Percentiles rank a stretch among this genome's conserved stretches.
Evolutionary conservation across 495 filamentous ascomycete genomes (phyloP).

Genomic region (Lasiosphaeria ovina): DNA sequence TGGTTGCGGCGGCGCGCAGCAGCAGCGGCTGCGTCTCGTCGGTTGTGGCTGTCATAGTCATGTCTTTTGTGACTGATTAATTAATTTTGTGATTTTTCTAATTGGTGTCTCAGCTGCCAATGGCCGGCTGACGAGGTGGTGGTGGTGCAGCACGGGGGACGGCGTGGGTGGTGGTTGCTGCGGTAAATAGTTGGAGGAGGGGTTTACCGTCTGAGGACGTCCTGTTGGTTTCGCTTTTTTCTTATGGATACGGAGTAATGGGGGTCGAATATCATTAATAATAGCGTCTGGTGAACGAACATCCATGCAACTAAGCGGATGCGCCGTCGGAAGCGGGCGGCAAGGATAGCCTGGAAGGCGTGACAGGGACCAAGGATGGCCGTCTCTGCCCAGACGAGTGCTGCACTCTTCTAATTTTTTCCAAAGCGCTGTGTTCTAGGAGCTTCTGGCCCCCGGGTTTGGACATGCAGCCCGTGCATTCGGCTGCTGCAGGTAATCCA

Average conservation of each 20-base stretch:
- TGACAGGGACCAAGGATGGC: not conserved
- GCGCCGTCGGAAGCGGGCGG: too few relatives aligned
- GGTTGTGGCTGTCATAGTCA: not conserved
- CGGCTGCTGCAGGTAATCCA: not conserved
- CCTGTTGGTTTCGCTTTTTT: too few relatives aligned
- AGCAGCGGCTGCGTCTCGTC: conserved; percentile 4
- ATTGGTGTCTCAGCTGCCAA: too few relatives aligned
- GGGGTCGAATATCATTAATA: too few relatives aligned
- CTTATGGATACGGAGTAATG: too few relatives aligned
- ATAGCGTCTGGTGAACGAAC: too few relatives aligned
- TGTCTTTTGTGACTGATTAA: not conserved
- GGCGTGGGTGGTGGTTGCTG: too few relatives aligned
- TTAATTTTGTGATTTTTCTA: not conserved
- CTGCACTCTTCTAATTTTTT: not conserved
- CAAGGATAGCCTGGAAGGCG: not conserved
- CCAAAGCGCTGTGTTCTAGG: not conserved
- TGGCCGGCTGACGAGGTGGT: too few relatives aligned
- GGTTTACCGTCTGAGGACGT: too few relatives aligned
- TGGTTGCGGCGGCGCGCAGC: not conserved
- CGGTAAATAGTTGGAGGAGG: too few relatives aligned
- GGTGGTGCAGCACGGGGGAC: too few relatives aligned
- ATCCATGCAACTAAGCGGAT: too few relatives aligned
- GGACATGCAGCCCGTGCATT: not conserved
- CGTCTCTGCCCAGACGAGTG: not conserved
- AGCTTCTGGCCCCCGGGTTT: not conserved